Conservation (phyloP, 2,329 filamentous ascomycete genomes). For the Paracoccidioides brasiliensis region DNA sequence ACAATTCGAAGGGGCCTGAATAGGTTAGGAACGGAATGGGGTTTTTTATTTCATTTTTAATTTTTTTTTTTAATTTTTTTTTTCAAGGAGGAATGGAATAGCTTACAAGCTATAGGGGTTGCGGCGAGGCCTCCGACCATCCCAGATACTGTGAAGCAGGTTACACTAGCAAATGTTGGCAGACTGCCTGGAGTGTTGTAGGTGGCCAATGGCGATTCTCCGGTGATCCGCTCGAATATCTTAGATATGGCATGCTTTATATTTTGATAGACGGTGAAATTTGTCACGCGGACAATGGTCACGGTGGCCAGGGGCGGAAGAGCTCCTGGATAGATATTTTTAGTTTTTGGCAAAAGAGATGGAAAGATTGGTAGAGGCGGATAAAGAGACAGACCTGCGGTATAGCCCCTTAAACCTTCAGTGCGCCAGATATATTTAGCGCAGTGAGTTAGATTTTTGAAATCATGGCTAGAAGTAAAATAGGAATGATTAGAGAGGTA, state of each 20-base stretch:
- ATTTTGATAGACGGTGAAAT: constrained; percentile 34
- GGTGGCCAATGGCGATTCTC: constrained; percentile 27
- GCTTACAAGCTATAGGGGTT: constrained; percentile 33
- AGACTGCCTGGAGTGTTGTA: constrained; percentile 31
- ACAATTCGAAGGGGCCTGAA: constrained; percentile 34
- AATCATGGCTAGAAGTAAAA: constrained; percentile 28
- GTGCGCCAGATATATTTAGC: constrained; percentile 34
- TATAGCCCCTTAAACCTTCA: constrained; percentile 35
- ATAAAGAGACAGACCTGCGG: constrained; percentile 27
- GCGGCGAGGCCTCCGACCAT: constrained; percentile 30
- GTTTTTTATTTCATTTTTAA: too few relatives aligned
- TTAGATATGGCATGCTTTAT: constrained; percentile 31
- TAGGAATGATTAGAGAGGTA: neutral
- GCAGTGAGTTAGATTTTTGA: constrained; percentile 31
- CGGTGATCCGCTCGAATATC: constrained; percentile 27
- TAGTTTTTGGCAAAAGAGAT: constrained; percentile 1
- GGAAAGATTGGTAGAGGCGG: too few relatives aligned
- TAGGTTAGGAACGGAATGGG: neutral
- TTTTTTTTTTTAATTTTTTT: too few relatives aligned
- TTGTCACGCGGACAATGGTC: constrained; percentile 33
- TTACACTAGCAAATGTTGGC: constrained; percentile 28
- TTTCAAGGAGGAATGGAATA: neutral
- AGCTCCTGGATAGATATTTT: constrained; percentile 22
- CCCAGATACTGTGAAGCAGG: constrained; percentile 33
- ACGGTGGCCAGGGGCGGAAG: constrained; percentile 34